Base-by-base conservation (phyloP, 2,329 filamentous ascomycete species). In the Colletotrichum simmondsii region DNA sequence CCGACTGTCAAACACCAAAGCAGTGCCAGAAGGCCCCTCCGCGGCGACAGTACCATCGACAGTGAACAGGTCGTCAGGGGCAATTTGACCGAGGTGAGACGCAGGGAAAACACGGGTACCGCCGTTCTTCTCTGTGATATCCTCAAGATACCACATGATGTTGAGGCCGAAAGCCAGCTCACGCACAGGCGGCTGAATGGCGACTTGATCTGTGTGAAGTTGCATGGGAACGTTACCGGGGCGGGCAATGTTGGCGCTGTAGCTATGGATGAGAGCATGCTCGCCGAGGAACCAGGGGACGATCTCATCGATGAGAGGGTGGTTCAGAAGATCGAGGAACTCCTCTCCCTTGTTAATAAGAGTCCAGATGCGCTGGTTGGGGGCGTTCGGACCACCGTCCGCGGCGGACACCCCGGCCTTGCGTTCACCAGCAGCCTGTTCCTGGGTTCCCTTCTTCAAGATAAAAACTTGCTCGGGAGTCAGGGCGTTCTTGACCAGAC, bases 341-440 rank as follows among this genome's bases (percentile, higher is more conserved):
- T 70, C 61, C 6, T 65, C 67, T 10, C 67, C 67, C 24, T 70
- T 70, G 30, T 70, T 70, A 54, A 70, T 11, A 11, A 70, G 54
- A 22, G 53, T 65, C 53, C 67, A 70, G 42, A 65, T 42, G 5
- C 61, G 67, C 7, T 70, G 67, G 42, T 70, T 65, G 28, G 67
- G 60, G 0, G 37, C 67, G 0, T 65, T 65, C 19, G 67, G 67
- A 0, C 61, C 67, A n/a, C 61, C 67, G 10, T 70, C 67, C 0
- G 30, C 16, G 0, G 61, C 42, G 0, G 60, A n/a, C 0, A 70
- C 53, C 1, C 61, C 67, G 0, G 67, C 67, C 46, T 65, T 35
- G n/a, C 67, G 67, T 30, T 70, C 61, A 5, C 67, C 61, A 28
- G 61, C 61, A 10, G 67, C 61, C 24, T 70, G 61, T 26, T 65